Base-by-base conservation (phyloP, 2,329 filamentous ascomycete species). In the Berkeleyomyces basicola region DNA sequence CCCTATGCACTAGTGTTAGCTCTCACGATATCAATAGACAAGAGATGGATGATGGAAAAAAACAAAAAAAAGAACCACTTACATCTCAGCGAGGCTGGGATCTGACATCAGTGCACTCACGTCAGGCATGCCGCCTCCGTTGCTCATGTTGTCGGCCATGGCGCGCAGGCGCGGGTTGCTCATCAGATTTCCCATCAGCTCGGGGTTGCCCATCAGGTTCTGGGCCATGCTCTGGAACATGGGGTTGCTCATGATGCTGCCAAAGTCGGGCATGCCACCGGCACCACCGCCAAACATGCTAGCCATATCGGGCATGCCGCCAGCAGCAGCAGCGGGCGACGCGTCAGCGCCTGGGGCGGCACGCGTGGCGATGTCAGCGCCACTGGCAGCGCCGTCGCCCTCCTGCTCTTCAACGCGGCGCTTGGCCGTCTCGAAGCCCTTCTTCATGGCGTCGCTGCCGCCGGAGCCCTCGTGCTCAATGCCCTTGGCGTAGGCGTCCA, bases 161-260 rank as follows among this genome's bases (percentile, higher is more conserved):
- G 95, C 84, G 63, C 88, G 82, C 66, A 97, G 76, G 66, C 85
- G 82, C 2, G 93, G 93, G 78, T 99, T 97, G 79, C 79, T 90
- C 91, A 99, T 96, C 64, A 99, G 75, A 73, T 90, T 93, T 72
- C 79, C 82, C 83, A 97, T 87, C 78, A 91, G 84, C 7, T 95
- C 88, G 0, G 93, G 93, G 76, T 99, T 96, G 76, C 84, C 89
- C 93, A 97, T 97, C 62, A 99, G 75, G 74, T 89, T 96, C 78
- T 96, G 90, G 3, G 93, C 93, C 90, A 97, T 96, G 76, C 82
- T 88, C 59, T 90, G 84, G 76, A 99, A 95, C 93, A 97, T 97
- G 63, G 93, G 93, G 78, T 97, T 99, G 78, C 79, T 90, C 90
- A 97, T 95, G 73, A 99, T 85, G 66, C 83, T 82, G 67, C 83